A percentile compares a stretch with the other conserved stretches of the same genome.
These are phyloP conservation scores for Prunus kanzakura DNA, from an alignment of 306 rosid species.

Conservation along the genomic window DNA sequence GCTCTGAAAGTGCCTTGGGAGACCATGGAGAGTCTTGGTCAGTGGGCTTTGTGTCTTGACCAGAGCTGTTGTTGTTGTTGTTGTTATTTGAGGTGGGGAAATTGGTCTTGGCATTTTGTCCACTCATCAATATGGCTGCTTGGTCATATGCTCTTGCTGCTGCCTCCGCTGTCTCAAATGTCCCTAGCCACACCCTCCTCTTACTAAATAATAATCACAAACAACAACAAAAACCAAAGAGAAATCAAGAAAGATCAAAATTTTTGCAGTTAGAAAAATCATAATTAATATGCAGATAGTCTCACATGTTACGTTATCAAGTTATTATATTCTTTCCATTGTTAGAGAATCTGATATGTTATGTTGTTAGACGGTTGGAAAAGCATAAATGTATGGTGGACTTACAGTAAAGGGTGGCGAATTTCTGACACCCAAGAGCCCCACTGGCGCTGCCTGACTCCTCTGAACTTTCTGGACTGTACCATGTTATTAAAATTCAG, in stretches of 20 bases:
- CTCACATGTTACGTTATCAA: neutral
- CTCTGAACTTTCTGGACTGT: slow-evolving; percentile 89
- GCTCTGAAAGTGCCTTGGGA: slow-evolving; percentile 82
- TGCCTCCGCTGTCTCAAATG: slow-evolving; percentile 97
- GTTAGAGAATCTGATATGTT: neutral
- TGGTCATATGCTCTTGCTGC: slow-evolving; percentile 98
- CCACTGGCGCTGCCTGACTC: slow-evolving; percentile 99
- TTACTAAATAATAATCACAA: slow-evolving; percentile 39
- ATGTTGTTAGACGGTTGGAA: neutral
- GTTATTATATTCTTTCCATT: neutral
- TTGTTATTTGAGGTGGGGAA: slow-evolving; percentile 42
- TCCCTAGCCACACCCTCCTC: slow-evolving; percentile 97
- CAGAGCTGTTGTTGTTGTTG: slow-evolving; percentile 10
- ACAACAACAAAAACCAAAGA: neutral
- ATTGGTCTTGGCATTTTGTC: slow-evolving; percentile 93
- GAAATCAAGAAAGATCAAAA: neutral
- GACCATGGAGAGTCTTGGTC: slow-evolving; percentile 34
- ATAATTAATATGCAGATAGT: neutral
- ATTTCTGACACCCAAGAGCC: slow-evolving; percentile 99
- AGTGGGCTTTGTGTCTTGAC: neutral
- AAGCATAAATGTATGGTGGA: neutral
- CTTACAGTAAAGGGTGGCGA: slow-evolving; percentile 95
- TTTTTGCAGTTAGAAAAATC: neutral
- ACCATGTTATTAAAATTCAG: slow-evolving; percentile 43
- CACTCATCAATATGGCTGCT: slow-evolving; percentile 91